Evolutionary conservation across 1,284 basidiomycete species (phyloP).

Genomic region (Pseudozyma sp.): DNA sequence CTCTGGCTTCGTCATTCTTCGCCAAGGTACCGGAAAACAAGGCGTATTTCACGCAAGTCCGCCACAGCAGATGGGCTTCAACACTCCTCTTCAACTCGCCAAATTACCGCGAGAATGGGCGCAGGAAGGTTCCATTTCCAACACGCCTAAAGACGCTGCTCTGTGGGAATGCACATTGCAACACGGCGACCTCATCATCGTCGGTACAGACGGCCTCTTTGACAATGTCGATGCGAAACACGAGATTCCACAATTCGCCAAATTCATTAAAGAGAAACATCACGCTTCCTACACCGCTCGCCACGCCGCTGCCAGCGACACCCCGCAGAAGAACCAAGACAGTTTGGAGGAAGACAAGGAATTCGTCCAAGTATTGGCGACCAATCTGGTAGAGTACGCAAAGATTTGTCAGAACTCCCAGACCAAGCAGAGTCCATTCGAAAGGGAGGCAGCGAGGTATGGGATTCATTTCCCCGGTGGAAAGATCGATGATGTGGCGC

Average conservation of each 20-base stretch:
- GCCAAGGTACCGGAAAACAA: constrained; percentile 56
- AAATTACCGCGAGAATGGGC: constrained; percentile 57
- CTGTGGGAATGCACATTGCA: constrained; percentile 51
- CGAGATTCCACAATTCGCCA: constrained; percentile 61
- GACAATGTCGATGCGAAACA: constrained; percentile 86
- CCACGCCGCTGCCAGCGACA: constrained; percentile 7
- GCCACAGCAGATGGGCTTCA: constrained; percentile 66
- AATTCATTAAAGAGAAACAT: constrained; percentile 65
- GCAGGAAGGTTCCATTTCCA: constrained; percentile 54
- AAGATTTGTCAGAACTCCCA: constrained; percentile 71
- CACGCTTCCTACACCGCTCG: constrained; percentile 40
- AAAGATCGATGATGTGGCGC: constrained; percentile 72
- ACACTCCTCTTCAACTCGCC: constrained; percentile 66
- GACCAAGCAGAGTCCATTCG: constrained; percentile 75
- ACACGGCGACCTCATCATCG: constrained; percentile 64
- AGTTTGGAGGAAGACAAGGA: constrained; percentile 56
- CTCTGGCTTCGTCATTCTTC: constrained; percentile 82
- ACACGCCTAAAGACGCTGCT: constrained; percentile 59
- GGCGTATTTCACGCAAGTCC: constrained; percentile 57
- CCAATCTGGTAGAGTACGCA: constrained; percentile 57
- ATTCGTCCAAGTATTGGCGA: constrained; percentile 58
- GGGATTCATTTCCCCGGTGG: constrained; percentile 70
- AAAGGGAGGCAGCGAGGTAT: constrained; percentile 63
- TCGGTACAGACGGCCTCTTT: constrained; percentile 83
- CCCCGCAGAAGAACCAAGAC: constrained; percentile 22